A percentile compares a stretch with the other conserved stretches of the same genome.
Evolutionary conservation across 2,329 filamentous ascomycete genomes (phyloP).

Genomic region (Aspergillus viridinutans): DNA sequence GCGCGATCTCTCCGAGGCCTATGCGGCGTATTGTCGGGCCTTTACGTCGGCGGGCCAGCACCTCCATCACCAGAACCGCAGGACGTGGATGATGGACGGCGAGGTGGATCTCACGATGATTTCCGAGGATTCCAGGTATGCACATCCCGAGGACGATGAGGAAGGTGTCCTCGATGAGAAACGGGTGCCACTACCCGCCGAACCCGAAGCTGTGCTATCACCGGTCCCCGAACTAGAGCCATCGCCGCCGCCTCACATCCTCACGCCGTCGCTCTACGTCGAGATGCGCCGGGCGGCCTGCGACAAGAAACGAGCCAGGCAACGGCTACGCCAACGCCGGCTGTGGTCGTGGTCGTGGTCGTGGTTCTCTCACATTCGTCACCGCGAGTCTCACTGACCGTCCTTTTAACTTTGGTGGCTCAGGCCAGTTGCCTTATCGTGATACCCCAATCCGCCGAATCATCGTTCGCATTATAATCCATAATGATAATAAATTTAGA

Average conservation of each 20-base stretch:
- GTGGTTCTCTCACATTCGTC: not conserved
- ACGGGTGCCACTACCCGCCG: not conserved
- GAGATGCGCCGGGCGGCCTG: not conserved
- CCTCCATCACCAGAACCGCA: not conserved
- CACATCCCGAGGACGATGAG: not conserved
- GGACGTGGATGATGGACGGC: not conserved
- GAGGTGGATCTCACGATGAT: not conserved
- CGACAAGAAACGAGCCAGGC: not conserved
- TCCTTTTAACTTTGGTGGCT: not conserved
- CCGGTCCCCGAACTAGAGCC: too few relatives aligned
- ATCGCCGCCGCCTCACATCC: not conserved
- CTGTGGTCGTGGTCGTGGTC: not conserved
- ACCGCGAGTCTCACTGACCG: not conserved
- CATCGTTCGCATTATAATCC: not conserved
- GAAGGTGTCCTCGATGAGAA: not conserved
- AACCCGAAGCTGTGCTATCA: not conserved
- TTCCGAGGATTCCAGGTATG: too few relatives aligned
- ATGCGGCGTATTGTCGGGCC: constrained; percentile 11
- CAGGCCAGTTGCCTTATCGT: not conserved
- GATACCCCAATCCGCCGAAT: not conserved
- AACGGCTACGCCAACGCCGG: not conserved
- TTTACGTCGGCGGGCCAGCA: constrained; percentile 6
- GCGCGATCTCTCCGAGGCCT: constrained; percentile 1
- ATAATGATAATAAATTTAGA: constrained; percentile 1
- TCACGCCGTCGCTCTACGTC: not conserved